Evolutionary conservation across 2,329 filamentous ascomycete species (phyloP).

Genomic region (Talaromyces sp.): DNA sequence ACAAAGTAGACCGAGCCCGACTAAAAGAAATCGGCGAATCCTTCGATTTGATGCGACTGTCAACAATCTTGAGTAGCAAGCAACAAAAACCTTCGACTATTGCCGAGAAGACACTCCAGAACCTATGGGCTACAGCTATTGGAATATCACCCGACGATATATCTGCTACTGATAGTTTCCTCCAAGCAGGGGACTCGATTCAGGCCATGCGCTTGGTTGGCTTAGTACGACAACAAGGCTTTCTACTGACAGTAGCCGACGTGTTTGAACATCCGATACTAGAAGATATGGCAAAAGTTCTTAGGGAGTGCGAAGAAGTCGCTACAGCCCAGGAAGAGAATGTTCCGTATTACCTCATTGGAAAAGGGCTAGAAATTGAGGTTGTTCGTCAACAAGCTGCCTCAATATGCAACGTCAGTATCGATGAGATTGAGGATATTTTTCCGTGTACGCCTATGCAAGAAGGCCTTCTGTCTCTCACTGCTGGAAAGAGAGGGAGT

Average conservation of each 20-base stretch:
- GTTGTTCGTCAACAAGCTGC: neutral
- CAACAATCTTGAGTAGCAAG: neutral
- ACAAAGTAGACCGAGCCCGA: conserved; percentile 6
- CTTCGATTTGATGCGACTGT: neutral
- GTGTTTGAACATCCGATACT: conserved; percentile 28
- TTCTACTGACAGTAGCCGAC: conserved; percentile 25
- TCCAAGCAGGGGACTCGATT: conserved; percentile 30
- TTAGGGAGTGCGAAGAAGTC: conserved; percentile 24
- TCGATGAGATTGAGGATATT: conserved; percentile 35
- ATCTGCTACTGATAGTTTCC: conserved; percentile 27
- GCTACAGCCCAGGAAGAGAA: neutral
- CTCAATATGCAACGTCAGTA: conserved; percentile 16
- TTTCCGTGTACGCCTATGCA: conserved; percentile 42
- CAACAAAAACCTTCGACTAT: neutral
- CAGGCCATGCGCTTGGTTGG: conserved; percentile 29
- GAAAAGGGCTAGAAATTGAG: neutral
- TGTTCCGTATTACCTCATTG: neutral
- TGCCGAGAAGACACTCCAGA: conserved; percentile 5
- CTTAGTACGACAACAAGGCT: conserved; percentile 21
- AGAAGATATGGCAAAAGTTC: conserved; percentile 48
- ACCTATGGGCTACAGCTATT: conserved; percentile 27
- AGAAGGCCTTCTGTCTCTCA: conserved; percentile 34
- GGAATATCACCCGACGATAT: conserved; percentile 33
- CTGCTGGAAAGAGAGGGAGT: conserved; percentile 51
- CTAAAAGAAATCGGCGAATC: neutral